Evolutionary conservation across 2,329 filamentous ascomycete species (phyloP).

Genomic region (Nemania sp.): DNA sequence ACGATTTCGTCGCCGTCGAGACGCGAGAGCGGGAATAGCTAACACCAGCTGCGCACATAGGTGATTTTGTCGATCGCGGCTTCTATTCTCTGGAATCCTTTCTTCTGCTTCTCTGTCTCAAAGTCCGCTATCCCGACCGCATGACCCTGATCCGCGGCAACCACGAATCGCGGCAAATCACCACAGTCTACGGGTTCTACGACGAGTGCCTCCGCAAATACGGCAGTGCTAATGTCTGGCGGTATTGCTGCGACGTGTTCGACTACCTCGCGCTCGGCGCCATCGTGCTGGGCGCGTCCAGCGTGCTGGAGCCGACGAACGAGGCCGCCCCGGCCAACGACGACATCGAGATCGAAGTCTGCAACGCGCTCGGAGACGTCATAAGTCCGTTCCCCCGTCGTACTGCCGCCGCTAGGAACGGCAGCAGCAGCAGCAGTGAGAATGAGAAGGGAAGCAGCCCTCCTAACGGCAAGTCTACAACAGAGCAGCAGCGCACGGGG

Average conservation of each 20-base stretch:
- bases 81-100: conserved; percentile 99
- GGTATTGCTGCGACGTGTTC: conserved; percentile 96
- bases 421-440: no score
- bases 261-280: conserved; percentile 93
- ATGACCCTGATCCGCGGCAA: conserved; percentile 96
- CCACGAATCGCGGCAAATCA: conserved; percentile 95
- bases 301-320: conserved; percentile 58
- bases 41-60: conserved; percentile 46
- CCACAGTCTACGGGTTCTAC: conserved; percentile 97
- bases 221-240: conserved; percentile 94
- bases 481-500: conserved; percentile 64
- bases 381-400: conserved; percentile 68
- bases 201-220: conserved; percentile 97
- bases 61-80: conserved; percentile 95
- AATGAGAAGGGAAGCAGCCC: conserved; percentile 37
- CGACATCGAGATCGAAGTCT: conserved; percentile 87
- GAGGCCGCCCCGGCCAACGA: conserved; percentile 49
- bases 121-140: conserved; percentile 95
- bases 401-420: conserved; percentile 31
- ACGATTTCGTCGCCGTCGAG: neutral
- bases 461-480: conserved; percentile 46
- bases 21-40: conserved; percentile 17
- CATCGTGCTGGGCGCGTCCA: conserved; percentile 83
- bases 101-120: conserved; percentile 90
- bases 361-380: conserved; percentile 80